Evolutionary conservation across 139 green algal genomes (phyloP), one percentile per base, ranked within the genome.

Genomic region (Penium margaritaceum): DNA sequence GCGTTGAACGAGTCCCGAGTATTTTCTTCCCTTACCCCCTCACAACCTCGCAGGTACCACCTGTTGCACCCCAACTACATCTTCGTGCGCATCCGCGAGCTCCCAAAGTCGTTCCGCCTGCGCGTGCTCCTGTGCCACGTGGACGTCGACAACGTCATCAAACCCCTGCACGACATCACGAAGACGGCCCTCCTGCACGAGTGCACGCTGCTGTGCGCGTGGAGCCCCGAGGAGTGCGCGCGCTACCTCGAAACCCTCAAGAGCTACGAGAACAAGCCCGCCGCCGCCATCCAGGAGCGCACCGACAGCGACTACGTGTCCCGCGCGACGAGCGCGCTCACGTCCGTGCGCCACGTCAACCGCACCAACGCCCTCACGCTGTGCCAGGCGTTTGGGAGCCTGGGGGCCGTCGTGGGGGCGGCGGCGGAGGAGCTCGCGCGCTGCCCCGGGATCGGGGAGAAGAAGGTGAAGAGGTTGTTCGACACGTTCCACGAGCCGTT

Each of bases 201-300:
- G 19, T 90, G 82, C 77, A 95, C 89, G 1, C 87, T 97, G 2
- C 67, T 97, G 2, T 97, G 92, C 64, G 91, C 84, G 0, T 97
- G 86, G 83, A 91, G 63, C 33, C 39, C n/a, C 29, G 81, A 92
- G 88, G 91, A 96, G 81, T 95, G 88, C 72, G 91, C 88, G 0
- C 75, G 91, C 2, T 97, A 96, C 77, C 74, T 97, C 36, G 92
- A 97, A 75, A 96, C 88, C 0, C 86, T 92, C 74, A 97, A 96
- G 82, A 83, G 46, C 12, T 97, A 94, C 74, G 92, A 97, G 67
- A 88, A 77, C 67, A 95, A 95, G 80, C 89, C 92, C 1, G 88
- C 91, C 6, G 85, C 91, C 5, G 54, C 67, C 44, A 93, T 96
- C 65, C 86, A 88, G 57, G 82, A 85, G 30, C 74, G 84, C 0